phyloP scores from a whole-genome alignment of 2,329 filamentous ascomycete species.

The Sordariomycetes sp. region DNA sequence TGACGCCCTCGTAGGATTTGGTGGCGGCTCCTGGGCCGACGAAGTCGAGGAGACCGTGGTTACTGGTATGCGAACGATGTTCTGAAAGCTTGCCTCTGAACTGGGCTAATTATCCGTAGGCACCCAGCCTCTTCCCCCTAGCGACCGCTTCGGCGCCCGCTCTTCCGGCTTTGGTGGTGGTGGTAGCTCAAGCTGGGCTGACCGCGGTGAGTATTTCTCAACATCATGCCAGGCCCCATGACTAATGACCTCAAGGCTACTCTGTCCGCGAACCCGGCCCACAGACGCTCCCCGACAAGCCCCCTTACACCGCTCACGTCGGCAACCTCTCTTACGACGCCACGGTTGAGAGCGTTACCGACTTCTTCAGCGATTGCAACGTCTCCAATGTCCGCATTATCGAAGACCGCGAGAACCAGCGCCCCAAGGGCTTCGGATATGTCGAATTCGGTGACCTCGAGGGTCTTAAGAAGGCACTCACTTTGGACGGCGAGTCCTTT shows the following conservation, averaged over 20 bases:
- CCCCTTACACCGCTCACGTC: slow-evolving; percentile 90
- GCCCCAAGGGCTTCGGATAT: slow-evolving; percentile 97
- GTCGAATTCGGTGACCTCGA: slow-evolving; percentile 86
- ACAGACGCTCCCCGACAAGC: slow-evolving; percentile 67
- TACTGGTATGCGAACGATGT: slow-evolving; percentile 4
- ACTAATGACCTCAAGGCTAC: slow-evolving; percentile 36
- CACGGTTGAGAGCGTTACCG: slow-evolving; percentile 69
- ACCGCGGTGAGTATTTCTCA: slow-evolving; percentile 26
- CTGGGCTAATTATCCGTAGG: slow-evolving; percentile 22
- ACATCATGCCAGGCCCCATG: neutral
- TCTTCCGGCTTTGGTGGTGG: slow-evolving; percentile 17
- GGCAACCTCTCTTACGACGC: slow-evolving; percentile 96
- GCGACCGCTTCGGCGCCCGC: slow-evolving; percentile 36
- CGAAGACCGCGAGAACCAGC: slow-evolving; percentile 87
- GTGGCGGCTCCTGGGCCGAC: slow-evolving; percentile 87
- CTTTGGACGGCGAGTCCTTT: slow-evolving; percentile 72
- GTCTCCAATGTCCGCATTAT: slow-evolving; percentile 91
- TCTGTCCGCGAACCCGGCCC: slow-evolving; percentile 65
- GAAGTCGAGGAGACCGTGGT: slow-evolving; percentile 83
- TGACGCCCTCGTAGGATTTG: slow-evolving; percentile 38
- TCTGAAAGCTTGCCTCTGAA: slow-evolving; percentile 9
- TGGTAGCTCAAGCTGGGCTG: slow-evolving; percentile 29
- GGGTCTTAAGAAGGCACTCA: slow-evolving; percentile 83
- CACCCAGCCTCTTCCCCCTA: slow-evolving; percentile 46
- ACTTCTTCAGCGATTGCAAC: slow-evolving; percentile 78